phyloP scores from a whole-genome alignment of 768 basidiomycete genomes.

The Mycena vitilis region DNA sequence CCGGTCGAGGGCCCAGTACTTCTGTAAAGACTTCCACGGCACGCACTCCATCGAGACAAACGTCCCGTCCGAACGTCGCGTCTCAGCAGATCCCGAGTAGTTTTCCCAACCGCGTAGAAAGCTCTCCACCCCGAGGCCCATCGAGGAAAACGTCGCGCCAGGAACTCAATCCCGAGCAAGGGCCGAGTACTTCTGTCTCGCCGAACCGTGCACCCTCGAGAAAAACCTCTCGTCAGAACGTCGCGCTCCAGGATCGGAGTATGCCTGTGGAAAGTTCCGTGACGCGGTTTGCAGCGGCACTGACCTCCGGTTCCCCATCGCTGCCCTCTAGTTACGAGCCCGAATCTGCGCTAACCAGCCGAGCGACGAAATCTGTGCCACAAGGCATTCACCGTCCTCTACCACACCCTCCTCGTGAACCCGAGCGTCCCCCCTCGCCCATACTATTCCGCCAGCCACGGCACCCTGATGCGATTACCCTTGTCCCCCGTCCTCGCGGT shows the following conservation, averaged over 20 bases:
- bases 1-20: neutral
- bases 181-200: neutral
- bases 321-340: neutral
- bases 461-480: neutral
- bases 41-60: neutral
- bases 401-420: neutral
- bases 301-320: neutral
- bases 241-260: neutral
- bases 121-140: neutral
- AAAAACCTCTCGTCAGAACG: too few species aligned
- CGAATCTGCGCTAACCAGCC: neutral
- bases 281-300: neutral
- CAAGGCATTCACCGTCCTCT: neutral
- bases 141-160: conserved; percentile 8
- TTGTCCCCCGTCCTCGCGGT: conserved; percentile 19
- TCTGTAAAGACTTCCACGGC: neutral
- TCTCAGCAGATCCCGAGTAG: too few species aligned
- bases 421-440: conserved; percentile 8
- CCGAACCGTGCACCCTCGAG: neutral
- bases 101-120: neutral
- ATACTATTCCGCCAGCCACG: conserved; percentile 9
- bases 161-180: neutral
- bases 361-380: neutral
- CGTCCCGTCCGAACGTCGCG: neutral
- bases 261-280: neutral